phyloP scores from a whole-genome alignment of 2,329 filamentous ascomycete species.

The Diaporthe batatas region DNA sequence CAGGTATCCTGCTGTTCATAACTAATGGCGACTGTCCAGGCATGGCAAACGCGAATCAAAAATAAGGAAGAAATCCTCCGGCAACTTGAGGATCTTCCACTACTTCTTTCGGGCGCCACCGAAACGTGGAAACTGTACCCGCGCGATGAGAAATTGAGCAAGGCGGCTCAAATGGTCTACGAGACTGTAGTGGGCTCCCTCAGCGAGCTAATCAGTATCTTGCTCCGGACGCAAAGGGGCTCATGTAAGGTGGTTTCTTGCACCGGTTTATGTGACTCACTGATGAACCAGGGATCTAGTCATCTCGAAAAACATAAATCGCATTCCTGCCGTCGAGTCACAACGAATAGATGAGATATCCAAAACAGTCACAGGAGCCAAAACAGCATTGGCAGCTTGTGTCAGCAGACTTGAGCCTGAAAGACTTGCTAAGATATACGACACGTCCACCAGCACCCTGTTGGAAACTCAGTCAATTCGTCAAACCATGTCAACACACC shows the following conservation, averaged over 20 bases:
- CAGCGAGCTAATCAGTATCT: not conserved
- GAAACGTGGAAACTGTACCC: constrained; percentile 13
- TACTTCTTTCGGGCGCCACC: not conserved
- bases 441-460: not conserved
- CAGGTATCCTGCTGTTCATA: fast-evolving
- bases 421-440: not conserved
- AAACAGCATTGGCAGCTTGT: not conserved
- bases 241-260: not conserved
- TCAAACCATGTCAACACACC: not conserved
- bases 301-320: not conserved
- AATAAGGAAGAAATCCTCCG: constrained; percentile 16
- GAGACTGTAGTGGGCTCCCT: not conserved
- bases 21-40: not conserved
- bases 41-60: constrained; percentile 15
- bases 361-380: not conserved
- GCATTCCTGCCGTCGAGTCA: not conserved
- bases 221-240: constrained; percentile 5
- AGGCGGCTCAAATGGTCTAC: not conserved
- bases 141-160: not conserved
- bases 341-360: not conserved
- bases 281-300: not conserved
- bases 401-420: not conserved
- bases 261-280: not conserved
- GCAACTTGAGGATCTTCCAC: constrained; percentile 17
- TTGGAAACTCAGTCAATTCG: not conserved